Percentiles rank a stretch among this genome's conserved stretches.
Conservation (phyloP, 768 basidiomycete genomes). For the Tulasnella sp. region DNA sequence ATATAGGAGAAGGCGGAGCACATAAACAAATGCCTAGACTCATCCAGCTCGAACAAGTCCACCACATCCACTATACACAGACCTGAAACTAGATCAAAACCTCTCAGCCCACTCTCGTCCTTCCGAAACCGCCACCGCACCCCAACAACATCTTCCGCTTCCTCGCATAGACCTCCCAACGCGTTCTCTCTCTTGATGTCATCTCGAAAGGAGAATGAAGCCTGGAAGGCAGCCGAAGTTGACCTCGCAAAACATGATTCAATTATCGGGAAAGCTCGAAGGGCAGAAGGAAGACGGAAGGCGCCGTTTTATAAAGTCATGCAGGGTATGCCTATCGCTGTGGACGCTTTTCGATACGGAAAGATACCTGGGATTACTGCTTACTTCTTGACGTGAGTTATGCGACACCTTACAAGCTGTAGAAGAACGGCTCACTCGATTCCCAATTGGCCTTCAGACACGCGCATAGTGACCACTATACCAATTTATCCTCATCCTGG, state of each 20-base stretch:
- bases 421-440: no score
- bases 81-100: constrained; percentile 10
- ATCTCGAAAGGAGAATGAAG: constrained; percentile 65
- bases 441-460: constrained; percentile 43
- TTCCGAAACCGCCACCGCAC: constrained; percentile 21
- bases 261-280: constrained; percentile 23
- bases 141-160: constrained; percentile 19
- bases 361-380: constrained; percentile 79
- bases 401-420: not conserved
- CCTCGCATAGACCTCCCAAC: constrained; percentile 25
- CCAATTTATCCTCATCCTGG: constrained; percentile 82
- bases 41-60: constrained; percentile 16
- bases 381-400: constrained; percentile 75
- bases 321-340: constrained; percentile 95
- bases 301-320: constrained; percentile 92
- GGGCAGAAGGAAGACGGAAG: constrained; percentile 25
- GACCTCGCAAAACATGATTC: constrained; percentile 40
- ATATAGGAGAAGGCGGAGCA: constrained; percentile 41
- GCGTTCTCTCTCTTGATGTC: constrained; percentile 83
- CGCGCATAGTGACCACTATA: constrained; percentile 96
- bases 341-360: constrained; percentile 95
- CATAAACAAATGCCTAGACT: constrained; percentile 47
- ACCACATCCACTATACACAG: not conserved
- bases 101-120: constrained; percentile 24
- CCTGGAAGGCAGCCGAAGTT: constrained; percentile 68